Evolutionary conservation across 2,329 filamentous ascomycete genomes (phyloP).

Genomic region (Fusarium sarcochroum): DNA sequence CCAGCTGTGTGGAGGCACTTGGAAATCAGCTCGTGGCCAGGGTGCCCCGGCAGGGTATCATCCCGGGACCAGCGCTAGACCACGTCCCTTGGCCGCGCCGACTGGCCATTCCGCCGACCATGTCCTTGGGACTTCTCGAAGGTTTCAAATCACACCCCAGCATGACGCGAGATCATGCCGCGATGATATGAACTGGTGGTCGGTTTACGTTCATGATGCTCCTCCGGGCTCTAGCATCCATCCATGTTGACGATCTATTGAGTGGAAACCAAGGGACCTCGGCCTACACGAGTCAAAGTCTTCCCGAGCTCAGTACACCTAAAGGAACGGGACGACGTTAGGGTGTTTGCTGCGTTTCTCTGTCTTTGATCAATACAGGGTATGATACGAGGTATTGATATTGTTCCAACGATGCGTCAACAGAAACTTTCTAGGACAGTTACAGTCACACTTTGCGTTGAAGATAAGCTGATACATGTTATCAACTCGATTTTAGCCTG

Average conservation of each 20-base stretch:
- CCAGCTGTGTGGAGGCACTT: constrained; percentile 31
- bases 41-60: constrained; percentile 24
- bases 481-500: too few species aligned
- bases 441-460: too few species aligned
- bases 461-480: too few species aligned
- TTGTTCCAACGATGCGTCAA: background rate
- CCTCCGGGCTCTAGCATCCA: constrained; percentile 34
- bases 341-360: too few species aligned
- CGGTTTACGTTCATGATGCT: constrained; percentile 35
- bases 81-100: constrained; percentile 36
- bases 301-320: constrained; percentile 1
- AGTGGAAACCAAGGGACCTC: constrained; percentile 35
- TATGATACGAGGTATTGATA: background rate
- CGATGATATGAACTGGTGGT: constrained; percentile 44
- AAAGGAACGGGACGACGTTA: too few species aligned
- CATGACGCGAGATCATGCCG: constrained; percentile 49
- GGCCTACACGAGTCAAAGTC: constrained; percentile 22
- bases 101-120: constrained; percentile 50
- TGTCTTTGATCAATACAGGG: background rate
- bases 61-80: constrained; percentile 39
- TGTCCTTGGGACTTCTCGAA: constrained; percentile 52
- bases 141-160: constrained; percentile 47
- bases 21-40: constrained; percentile 46
- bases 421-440: background rate
- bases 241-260: constrained; percentile 47